Percentiles rank a stretch among this genome's conserved stretches.
phyloP scores from a whole-genome alignment of 306 rosid species.

The Amphicarpaea edgeworthii region DNA sequence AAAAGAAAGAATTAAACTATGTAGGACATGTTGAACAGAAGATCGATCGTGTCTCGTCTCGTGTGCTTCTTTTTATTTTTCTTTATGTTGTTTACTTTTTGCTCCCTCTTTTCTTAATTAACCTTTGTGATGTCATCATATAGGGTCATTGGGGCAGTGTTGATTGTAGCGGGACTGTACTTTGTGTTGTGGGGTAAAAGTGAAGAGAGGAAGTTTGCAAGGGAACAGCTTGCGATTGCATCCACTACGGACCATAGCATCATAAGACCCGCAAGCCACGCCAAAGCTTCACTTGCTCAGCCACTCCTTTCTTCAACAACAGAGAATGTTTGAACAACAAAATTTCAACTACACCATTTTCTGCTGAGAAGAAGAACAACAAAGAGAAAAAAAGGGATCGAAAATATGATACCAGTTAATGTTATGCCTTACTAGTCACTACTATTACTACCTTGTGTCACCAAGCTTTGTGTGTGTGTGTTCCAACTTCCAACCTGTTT shows the following conservation, averaged over 20 bases:
- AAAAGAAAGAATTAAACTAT: not conserved
- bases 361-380: conserved; percentile 29
- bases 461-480: conserved; percentile 73
- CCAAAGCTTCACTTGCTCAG: conserved; percentile 74
- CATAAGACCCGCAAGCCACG: conserved; percentile 63
- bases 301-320: conserved; percentile 88
- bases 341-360: conserved; percentile 42
- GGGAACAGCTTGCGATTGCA: conserved; percentile 61
- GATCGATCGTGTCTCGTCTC: conserved; percentile 48
- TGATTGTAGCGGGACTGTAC: conserved; percentile 87
- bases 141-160: conserved; percentile 92
- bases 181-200: conserved; percentile 93
- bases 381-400: not conserved
- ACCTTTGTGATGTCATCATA: conserved; percentile 36
- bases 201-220: conserved; percentile 80
- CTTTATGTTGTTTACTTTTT: conserved; percentile 9
- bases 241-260: conserved; percentile 60
- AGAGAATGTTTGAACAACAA: conserved; percentile 65
- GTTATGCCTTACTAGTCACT: conserved; percentile 16
- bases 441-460: conserved; percentile 47
- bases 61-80: conserved; percentile 1
- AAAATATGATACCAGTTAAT: conserved; percentile 16
- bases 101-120: conserved; percentile 12
- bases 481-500: conserved; percentile 44
- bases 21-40: conserved; percentile 32